Percentiles rank a stretch among this genome's conserved stretches.
Conservation (phyloP, 352 stramenopile species). For the Phytophthora pistaciae region DNA sequence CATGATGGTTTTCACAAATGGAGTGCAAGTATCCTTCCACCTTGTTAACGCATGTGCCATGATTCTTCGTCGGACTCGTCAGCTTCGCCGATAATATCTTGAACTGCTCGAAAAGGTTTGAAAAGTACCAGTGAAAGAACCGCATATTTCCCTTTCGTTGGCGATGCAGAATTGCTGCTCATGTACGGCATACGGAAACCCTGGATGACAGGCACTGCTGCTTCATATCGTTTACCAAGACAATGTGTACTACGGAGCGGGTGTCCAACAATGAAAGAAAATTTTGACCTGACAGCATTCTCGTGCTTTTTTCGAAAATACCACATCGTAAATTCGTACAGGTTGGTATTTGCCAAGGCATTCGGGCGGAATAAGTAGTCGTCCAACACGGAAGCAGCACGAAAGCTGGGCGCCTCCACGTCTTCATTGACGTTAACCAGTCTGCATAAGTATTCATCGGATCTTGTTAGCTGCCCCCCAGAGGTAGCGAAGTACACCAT, state of each 20-base stretch:
- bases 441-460: slow-evolving; percentile 1
- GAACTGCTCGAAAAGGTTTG: not conserved
- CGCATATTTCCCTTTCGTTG: not conserved
- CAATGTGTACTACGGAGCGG: not conserved
- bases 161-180: not conserved
- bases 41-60: not conserved
- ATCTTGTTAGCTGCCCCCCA: slow-evolving; percentile 1
- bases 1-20: slow-evolving; percentile 9
- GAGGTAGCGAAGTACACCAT: not conserved
- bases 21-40: not conserved
- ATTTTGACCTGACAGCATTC: not conserved
- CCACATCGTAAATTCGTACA: slow-evolving; percentile 6
- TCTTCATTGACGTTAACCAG: not conserved
- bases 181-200: not conserved
- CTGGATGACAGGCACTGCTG: not conserved
- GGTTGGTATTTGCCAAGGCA: not conserved
- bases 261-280: not conserved
- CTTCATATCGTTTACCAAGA: not conserved
- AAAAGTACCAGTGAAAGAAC: slow-evolving; percentile 5
- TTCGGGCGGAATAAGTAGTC: slow-evolving; percentile 1
- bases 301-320: slow-evolving; percentile 4
- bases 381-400: not conserved
- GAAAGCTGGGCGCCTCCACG: not conserved
- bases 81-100: slow-evolving; percentile 4
- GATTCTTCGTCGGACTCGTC: not conserved